A percentile compares a stretch with the other conserved stretches of the same genome.
Conservation (phyloP, 495 filamentous ascomycete genomes). For the Lindgomyces ingoldianus region DNA sequence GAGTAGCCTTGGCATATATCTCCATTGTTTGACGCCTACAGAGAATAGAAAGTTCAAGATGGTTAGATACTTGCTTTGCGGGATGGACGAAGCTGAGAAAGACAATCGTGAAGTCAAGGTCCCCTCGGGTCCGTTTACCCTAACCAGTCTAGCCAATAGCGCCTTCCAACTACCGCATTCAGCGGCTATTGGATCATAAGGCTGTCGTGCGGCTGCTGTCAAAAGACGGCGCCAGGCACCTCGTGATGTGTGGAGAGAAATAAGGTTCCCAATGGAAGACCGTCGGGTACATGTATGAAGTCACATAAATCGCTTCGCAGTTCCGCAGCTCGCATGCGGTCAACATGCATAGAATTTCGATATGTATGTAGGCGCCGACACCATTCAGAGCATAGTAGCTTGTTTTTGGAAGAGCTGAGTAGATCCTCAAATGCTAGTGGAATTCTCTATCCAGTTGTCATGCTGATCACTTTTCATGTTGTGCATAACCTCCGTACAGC, state of each 20-base stretch:
- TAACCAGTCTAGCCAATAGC: conserved; percentile 15
- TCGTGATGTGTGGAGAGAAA: conserved; percentile 17
- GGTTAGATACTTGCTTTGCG: too few species aligned
- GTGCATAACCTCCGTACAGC: conserved; percentile 5
- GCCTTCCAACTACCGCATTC: not conserved
- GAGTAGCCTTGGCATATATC: too few species aligned
- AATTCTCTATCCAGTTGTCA: too few species aligned
- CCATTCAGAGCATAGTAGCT: not conserved
- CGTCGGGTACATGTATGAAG: not conserved
- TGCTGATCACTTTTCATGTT: conserved; percentile 9
- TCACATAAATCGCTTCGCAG: not conserved
- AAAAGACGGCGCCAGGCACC: conserved; percentile 2
- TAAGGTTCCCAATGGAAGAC: conserved; percentile 8
- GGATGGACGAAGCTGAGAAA: not conserved
- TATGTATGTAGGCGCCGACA: not conserved
- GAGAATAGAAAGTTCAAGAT: too few species aligned
- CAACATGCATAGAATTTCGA: not conserved
- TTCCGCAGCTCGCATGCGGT: not conserved
- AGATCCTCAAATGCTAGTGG: too few species aligned
- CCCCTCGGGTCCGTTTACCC: not conserved
- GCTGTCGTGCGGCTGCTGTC: not conserved
- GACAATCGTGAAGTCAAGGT: not conserved
- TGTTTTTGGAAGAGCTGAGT: too few species aligned
- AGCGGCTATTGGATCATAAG: conserved; percentile 16
- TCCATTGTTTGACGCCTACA: too few species aligned